These are phyloP conservation scores for Lactarius tabidus DNA, from an alignment of 768 basidiomycete species.

Conservation along the genomic window DNA sequence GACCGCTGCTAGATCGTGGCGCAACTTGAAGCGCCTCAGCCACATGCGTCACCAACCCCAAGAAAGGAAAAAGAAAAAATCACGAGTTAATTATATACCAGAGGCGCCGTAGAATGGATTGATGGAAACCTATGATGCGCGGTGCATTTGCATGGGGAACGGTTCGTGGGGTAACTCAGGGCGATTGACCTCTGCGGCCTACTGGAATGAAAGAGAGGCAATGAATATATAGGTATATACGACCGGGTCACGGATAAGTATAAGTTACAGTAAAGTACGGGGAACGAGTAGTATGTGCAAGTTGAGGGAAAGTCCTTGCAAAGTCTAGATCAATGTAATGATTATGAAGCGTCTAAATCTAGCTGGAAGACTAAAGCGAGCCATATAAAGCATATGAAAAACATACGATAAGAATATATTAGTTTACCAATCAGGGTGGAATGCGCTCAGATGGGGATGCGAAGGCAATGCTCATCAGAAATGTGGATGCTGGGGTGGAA, in stretches of 20 bases:
- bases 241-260: not conserved
- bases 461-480: constrained; percentile 12
- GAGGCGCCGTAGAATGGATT: constrained; percentile 1
- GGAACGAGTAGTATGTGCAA: not conserved
- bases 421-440: not conserved
- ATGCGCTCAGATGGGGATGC: constrained; percentile 10
- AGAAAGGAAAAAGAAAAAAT: not conserved
- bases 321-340: not conserved
- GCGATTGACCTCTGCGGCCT: not conserved
- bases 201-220: not conserved
- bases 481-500: not conserved
- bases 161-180: not conserved
- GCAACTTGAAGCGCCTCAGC: constrained; percentile 1
- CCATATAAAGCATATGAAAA: not conserved
- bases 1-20: not conserved
- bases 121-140: constrained; percentile 2
- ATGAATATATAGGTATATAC: constrained; percentile 6
- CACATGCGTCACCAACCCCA: constrained; percentile 17
- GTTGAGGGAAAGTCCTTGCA: not conserved
- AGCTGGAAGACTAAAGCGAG: not conserved
- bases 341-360: constrained; percentile 18
- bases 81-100: not conserved
- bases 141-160: not conserved
- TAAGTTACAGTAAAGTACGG: not conserved
- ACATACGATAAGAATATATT: constrained; percentile 13